These are phyloP conservation scores for Podila horticola DNA, from an alignment of 192 early-diverging fungal genomes.

Conservation along the genomic window DNA sequence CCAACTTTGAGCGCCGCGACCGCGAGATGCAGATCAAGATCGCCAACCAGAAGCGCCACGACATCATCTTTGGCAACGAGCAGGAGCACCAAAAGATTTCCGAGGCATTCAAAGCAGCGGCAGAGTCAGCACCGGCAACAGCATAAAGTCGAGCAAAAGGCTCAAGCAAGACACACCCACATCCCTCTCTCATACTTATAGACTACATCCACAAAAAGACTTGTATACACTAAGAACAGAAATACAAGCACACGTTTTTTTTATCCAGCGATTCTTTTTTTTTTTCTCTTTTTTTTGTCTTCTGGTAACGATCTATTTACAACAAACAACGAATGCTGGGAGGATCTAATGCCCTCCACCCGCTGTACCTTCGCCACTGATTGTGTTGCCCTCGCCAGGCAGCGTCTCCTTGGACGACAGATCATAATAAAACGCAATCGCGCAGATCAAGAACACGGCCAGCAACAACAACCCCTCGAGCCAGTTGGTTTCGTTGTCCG, in stretches of 20 bases:
- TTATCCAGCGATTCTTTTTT: too few species aligned
- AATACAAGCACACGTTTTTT: too few species aligned
- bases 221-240: too few species aligned
- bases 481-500: slow-evolving; percentile 92
- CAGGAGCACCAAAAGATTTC: slow-evolving; percentile 6
- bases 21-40: slow-evolving; percentile 38
- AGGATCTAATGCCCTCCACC: background rate
- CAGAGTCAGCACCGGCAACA: slow-evolving; percentile 10
- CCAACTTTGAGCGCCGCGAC: slow-evolving; percentile 48
- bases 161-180: background rate
- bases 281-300: too few species aligned
- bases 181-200: too few species aligned
- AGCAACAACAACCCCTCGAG: slow-evolving; percentile 90
- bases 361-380: slow-evolving; percentile 2
- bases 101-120: background rate
- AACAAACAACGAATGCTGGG: background rate
- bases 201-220: too few species aligned
- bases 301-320: too few species aligned
- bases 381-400: background rate
- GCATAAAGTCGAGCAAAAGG: background rate
- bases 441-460: slow-evolving; percentile 77
- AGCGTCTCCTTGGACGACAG: background rate
- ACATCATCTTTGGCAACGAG: slow-evolving; percentile 31
- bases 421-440: slow-evolving; percentile 70
- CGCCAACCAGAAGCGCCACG: slow-evolving; percentile 37